A percentile compares a stretch with the other conserved stretches of the same genome.
Evolutionary conservation across 768 basidiomycete genomes (phyloP).

Genomic region (Leccinum truebloodii): DNA sequence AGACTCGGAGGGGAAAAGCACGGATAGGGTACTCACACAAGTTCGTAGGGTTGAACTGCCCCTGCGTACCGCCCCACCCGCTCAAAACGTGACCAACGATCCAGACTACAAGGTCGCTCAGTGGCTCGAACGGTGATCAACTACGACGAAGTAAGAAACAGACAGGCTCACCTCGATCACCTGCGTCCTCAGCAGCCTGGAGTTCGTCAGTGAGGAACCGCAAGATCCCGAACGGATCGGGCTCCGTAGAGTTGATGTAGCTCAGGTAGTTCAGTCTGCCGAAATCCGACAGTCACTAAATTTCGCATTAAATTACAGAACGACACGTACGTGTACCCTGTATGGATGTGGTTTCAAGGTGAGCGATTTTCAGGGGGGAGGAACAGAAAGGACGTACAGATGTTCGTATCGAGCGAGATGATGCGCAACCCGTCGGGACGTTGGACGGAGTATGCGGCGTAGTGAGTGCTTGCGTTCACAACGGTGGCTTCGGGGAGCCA

Average conservation of each 20-base stretch:
- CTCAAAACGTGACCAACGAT: slow-evolving; percentile 51
- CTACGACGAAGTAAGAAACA: neutral
- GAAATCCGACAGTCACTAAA: slow-evolving; percentile 1
- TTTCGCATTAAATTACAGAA: neutral
- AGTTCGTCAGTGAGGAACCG: slow-evolving; percentile 53
- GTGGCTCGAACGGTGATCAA: neutral
- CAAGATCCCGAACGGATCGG: slow-evolving; percentile 50
- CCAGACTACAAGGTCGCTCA: slow-evolving; percentile 38
- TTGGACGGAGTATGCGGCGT: slow-evolving; percentile 46
- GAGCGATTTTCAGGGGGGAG: neutral
- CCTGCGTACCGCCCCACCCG: slow-evolving; percentile 47
- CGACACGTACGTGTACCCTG: slow-evolving; percentile 38
- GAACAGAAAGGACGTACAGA: slow-evolving; percentile 41
- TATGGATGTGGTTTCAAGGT: neutral
- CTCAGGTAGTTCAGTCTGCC: slow-evolving; percentile 46
- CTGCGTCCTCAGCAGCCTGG: slow-evolving; percentile 51
- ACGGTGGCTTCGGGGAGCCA: slow-evolving; percentile 44
- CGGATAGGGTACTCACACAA: slow-evolving; percentile 36
- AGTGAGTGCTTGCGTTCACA: slow-evolving; percentile 45
- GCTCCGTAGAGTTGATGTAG: slow-evolving; percentile 47
- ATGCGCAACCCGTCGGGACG: slow-evolving; percentile 47
- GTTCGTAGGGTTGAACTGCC: slow-evolving; percentile 44
- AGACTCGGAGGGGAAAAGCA: neutral
- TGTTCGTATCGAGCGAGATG: slow-evolving; percentile 52
- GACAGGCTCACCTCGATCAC: slow-evolving; percentile 39